These are phyloP conservation scores for Narthecium ossifragum DNA, from an alignment of 106 monocot species.

Conservation along the genomic window DNA sequence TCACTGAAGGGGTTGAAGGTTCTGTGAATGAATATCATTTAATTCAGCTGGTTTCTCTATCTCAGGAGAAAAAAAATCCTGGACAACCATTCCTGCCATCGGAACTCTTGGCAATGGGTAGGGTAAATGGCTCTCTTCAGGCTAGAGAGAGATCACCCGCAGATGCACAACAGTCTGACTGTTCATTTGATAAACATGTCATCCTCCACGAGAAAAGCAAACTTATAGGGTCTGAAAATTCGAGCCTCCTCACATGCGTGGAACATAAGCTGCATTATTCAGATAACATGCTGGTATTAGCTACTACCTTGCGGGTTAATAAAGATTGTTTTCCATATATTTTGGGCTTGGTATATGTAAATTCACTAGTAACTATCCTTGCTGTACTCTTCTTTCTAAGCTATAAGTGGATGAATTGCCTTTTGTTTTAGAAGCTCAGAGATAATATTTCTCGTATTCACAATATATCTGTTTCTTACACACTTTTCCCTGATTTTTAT, in stretches of 20 bases:
- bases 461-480: no score
- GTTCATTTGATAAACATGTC: constrained; percentile 24
- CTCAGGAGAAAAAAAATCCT: no score
- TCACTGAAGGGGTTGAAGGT: constrained; percentile 9
- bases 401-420: no score
- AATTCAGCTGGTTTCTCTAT: not conserved
- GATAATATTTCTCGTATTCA: no score
- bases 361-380: no score
- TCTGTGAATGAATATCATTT: not conserved
- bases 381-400: no score
- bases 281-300: constrained; percentile 17
- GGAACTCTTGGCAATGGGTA: not conserved
- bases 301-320: no score
- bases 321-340: no score
- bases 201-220: constrained; percentile 20
- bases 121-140: constrained; percentile 2
- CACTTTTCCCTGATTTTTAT: no score
- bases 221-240: constrained; percentile 1
- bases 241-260: not conserved
- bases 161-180: constrained; percentile 15
- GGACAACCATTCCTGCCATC: not conserved
- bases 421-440: no score
- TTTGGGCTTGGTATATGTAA: no score
- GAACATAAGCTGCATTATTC: constrained; percentile 6
- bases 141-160: not conserved